Conservation (phyloP, 805 yeast species). For the Wickerhamiella dianesei region DNA sequence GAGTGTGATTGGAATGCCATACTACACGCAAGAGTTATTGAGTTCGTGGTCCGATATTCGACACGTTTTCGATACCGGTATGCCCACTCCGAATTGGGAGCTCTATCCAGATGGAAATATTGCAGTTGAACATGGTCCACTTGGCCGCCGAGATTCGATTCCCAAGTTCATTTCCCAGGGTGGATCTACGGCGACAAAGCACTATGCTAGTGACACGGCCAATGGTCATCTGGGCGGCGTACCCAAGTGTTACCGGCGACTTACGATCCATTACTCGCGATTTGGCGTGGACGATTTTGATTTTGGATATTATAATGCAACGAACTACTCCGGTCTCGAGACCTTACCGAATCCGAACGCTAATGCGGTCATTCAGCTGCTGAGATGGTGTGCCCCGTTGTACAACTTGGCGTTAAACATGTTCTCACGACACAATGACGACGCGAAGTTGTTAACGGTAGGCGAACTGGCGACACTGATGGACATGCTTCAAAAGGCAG, state of each 20-base stretch:
- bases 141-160: constrained; percentile 1
- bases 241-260: constrained; percentile 63
- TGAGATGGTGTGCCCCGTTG: constrained; percentile 60
- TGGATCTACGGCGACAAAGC: neutral
- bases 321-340: constrained; percentile 73
- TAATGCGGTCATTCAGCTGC: constrained; percentile 67
- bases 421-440: constrained; percentile 33
- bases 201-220: constrained; percentile 1
- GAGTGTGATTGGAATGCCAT: constrained; percentile 72
- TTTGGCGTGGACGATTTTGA: constrained; percentile 94
- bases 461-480: constrained; percentile 78
- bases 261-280: constrained; percentile 68
- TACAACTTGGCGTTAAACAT: constrained; percentile 49
- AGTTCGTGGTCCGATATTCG: constrained; percentile 67
- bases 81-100: constrained; percentile 33
- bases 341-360: constrained; percentile 70
- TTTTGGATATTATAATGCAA: constrained; percentile 67
- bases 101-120: neutral
- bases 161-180: constrained; percentile 1
- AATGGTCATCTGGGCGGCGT: constrained; percentile 28
- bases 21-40: constrained; percentile 58
- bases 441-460: constrained; percentile 33
- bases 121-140: neutral
- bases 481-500: constrained; percentile 80
- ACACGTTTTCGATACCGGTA: constrained; percentile 45